phyloP scores from a whole-genome alignment of 495 filamentous ascomycete genomes.

The Trichoderma gamsii region DNA sequence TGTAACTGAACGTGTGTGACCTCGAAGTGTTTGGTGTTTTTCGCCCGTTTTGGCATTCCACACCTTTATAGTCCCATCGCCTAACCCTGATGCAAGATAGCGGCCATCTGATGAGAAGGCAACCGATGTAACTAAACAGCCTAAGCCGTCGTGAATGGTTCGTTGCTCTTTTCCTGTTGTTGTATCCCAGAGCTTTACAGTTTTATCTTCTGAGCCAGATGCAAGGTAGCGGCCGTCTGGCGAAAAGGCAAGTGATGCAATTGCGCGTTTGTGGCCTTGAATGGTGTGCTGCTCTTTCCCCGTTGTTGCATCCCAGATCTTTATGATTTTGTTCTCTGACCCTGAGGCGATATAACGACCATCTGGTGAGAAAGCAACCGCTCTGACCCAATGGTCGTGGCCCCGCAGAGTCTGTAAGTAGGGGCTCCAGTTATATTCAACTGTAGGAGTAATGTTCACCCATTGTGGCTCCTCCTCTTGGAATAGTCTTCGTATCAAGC shows the following conservation, averaged over 20 bases:
- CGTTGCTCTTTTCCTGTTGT: background rate
- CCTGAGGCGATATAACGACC: background rate
- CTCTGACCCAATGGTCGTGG: background rate
- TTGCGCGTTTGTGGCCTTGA: background rate
- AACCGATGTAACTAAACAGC: background rate
- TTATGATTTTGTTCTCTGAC: background rate
- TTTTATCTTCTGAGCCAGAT: background rate
- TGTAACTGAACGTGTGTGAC: background rate
- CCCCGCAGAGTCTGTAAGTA: background rate
- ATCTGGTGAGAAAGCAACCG: background rate
- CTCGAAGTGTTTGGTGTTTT: background rate
- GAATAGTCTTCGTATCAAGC: background rate
- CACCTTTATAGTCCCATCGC: conserved; percentile 12
- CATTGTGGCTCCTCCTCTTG: background rate
- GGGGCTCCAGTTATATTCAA: background rate
- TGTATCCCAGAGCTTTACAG: conserved; percentile 6
- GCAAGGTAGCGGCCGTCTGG: background rate
- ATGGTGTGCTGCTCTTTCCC: background rate
- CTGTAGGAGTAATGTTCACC: background rate
- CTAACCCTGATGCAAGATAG: background rate
- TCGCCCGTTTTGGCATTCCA: background rate
- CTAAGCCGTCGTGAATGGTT: background rate
- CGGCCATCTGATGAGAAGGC: background rate
- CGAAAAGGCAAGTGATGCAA: background rate
- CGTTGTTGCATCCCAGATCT: conserved; percentile 9